Evolutionary conservation across 148 eudicot species (phyloP), one percentile per base, ranked within the genome.

Genomic region (Limonium bicolor): DNA sequence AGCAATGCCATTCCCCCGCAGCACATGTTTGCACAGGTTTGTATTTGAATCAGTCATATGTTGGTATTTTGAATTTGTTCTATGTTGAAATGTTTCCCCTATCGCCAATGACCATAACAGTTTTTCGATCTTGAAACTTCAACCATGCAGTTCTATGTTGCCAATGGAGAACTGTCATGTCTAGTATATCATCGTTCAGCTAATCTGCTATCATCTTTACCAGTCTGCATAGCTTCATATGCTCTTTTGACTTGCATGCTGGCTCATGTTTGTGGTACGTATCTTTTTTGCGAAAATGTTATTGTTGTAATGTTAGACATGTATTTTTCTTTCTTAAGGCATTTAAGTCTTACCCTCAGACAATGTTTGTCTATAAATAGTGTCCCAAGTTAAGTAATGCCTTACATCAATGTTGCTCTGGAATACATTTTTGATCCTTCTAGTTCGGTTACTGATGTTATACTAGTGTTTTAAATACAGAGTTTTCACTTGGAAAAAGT

Each of bases 161-260:
- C 84, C 61, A 78, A 82, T 10, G 85, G 96, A 20, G 94, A 86
- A 66, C 47, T 86, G 44, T 82, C 87, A 1, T 82, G 96, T 64
- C 96, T 75, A 50, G 82, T 82, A 94, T 86, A 82, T 61, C 96
- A 86, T 54, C 82, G 85, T 4, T 86, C 96, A 40, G 96, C 96
- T 52, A 88, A 86, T 64, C 76, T 82, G 94, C 94, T 84, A 47
- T 73, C 78, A 16, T 87, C 94, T 14, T 87, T 86, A 48, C 96
- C 96, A 51, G 82, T 82, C 51, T 82, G 78, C 69, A 78, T 86
- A 13, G 87, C 94, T 33, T 86, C 96, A 21, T 82, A 82, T 62
- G 65, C 94, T 30, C 67, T 86, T n/a, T 56, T 82, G 61, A 86
- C 94, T 25, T 76, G 88, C 79, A 82, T 76, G 88, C 78, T 82